phyloP scores from a whole-genome alignment of 495 filamentous ascomycete genomes.

The Penicillium cinerascens region DNA sequence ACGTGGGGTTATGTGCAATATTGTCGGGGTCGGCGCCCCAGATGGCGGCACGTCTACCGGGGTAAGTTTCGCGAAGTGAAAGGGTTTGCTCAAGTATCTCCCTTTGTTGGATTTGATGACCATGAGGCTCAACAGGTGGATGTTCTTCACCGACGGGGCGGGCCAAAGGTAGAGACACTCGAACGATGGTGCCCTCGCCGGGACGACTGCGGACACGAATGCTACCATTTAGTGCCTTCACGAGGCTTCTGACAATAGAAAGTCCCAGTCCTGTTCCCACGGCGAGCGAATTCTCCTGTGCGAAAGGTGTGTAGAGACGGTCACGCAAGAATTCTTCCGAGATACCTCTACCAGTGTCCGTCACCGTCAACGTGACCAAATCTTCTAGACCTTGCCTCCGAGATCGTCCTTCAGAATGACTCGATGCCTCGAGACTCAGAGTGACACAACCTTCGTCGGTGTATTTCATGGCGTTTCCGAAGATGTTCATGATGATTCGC shows the following conservation, averaged over 20 bases:
- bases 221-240: slow-evolving; percentile 50
- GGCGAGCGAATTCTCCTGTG: slow-evolving; percentile 64
- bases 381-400: slow-evolving; percentile 35
- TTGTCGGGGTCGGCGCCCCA: slow-evolving; percentile 22
- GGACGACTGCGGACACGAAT: slow-evolving; percentile 51
- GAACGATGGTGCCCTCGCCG: slow-evolving; percentile 50
- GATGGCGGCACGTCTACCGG: slow-evolving; percentile 25
- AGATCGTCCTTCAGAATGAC: slow-evolving; percentile 31
- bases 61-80: slow-evolving; percentile 27
- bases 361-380: slow-evolving; percentile 50
- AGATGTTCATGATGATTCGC: slow-evolving; percentile 76
- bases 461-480: slow-evolving; percentile 82
- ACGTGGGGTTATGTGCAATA: slow-evolving; percentile 10
- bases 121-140: slow-evolving; percentile 16
- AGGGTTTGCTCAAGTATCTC: slow-evolving; percentile 23
- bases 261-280: slow-evolving; percentile 53
- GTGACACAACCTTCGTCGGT: slow-evolving; percentile 64
- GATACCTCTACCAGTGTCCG: slow-evolving; percentile 72
- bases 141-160: slow-evolving; percentile 30
- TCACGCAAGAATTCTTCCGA: slow-evolving; percentile 67
- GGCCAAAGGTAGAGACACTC: slow-evolving; percentile 44
- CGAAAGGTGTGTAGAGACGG: slow-evolving; percentile 68
- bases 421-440: slow-evolving; percentile 51
- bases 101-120: slow-evolving; percentile 16
- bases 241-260: slow-evolving; percentile 53